Base-by-base conservation (phyloP, 495 filamentous ascomycete genomes). In the Apodospora peruviana region DNA sequence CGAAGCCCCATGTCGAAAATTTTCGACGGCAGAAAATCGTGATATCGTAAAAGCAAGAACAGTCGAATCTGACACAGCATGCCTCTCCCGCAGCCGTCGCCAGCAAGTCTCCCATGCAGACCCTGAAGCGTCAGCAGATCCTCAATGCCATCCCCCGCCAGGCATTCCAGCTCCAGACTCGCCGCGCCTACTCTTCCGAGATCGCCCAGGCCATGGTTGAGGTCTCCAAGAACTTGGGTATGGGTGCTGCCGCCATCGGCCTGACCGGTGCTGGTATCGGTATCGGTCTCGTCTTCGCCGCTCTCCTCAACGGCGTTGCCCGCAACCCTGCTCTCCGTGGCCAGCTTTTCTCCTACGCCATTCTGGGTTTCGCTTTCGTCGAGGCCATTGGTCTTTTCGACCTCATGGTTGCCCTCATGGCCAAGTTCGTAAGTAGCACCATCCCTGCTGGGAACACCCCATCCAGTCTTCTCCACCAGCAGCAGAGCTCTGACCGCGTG, bases 311-410 rank as follows among this genome's bases (percentile, higher is more conserved):
- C 70, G 81, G 79, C 69, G 85, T 89, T 59, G 87, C 88, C 73
- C 86, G 88, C 76, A 93, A 93, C 86, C 87, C 87, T 59, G 83
- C 83, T 60, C 83, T 93, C 78, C 83, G 87, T 73, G 87, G 85
- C 64, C 87, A 91, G 78, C 85, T 93, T 60, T 93, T 93, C 85
- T 82, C 85, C 54, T 90, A 93, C 76, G 87, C 88, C 79, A 90
- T 93, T 85, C 75, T 93, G 65, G 87, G 87, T 74, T 93, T 93
- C 72, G 87, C 88, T 62, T 93, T 93, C 83, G 87, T 88, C 68
- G 88, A 93, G 71, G 88, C 88, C 77, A 93, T 89, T 59, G 88
- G 87, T 81, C 83, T 93, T 64, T 90, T 91, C 85, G 86, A 88
- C 67, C 83, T 91, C 63, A 91, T 91, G 86, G 82, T 90, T 85